phyloP scores from a whole-genome alignment of 805 yeast genomes.

The Torulaspora delbrueckii region DNA sequence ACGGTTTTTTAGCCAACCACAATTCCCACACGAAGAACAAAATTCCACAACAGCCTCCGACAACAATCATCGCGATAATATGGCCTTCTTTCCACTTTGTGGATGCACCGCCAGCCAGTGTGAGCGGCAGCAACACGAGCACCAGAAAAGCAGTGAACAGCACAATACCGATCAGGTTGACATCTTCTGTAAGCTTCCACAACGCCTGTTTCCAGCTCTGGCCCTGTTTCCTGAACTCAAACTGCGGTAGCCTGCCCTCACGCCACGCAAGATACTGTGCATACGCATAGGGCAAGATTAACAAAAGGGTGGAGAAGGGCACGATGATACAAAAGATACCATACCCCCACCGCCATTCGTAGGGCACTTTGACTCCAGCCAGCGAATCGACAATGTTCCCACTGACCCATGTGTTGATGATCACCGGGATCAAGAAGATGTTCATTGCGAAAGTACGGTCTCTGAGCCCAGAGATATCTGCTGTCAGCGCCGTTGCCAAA shows the following conservation, averaged over 20 bases:
- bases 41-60: conserved; percentile 61
- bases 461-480: conserved; percentile 18
- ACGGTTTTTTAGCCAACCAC: conserved; percentile 53
- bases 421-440: conserved; percentile 16
- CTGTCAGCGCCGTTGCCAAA: conserved; percentile 43
- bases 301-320: neutral
- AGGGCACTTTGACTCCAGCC: neutral
- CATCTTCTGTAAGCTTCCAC: conserved; percentile 50
- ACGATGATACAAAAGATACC: neutral
- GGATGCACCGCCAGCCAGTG: conserved; percentile 63
- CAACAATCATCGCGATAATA: conserved; percentile 62
- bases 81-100: conserved; percentile 55
- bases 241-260: neutral
- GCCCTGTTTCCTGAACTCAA: neutral
- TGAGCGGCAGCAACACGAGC: conserved; percentile 64
- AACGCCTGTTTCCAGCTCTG: neutral
- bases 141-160: conserved; percentile 55
- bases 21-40: conserved; percentile 57
- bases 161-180: conserved; percentile 61
- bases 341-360: neutral
- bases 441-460: conserved; percentile 38
- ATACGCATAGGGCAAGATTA: neutral
- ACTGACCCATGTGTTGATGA: neutral
- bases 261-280: neutral
- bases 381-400: conserved; percentile 33